Evolutionary conservation across 1,284 basidiomycete genomes (phyloP).

Genomic region (Cutaneotrichosporon daszewskae): DNA sequence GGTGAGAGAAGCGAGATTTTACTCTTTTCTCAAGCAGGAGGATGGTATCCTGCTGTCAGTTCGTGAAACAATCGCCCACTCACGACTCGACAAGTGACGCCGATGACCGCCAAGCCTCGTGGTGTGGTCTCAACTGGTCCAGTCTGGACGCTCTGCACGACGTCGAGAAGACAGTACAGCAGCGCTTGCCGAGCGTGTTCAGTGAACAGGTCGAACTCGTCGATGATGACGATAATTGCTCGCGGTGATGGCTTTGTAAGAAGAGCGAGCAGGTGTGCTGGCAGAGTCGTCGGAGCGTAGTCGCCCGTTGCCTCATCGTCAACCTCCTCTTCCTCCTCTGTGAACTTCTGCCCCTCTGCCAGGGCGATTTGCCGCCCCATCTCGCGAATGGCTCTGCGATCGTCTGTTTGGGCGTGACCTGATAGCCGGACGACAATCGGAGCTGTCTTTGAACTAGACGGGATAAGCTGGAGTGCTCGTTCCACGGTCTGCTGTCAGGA

Average conservation of each 20-base stretch:
- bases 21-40: slow-evolving; percentile 87
- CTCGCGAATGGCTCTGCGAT: slow-evolving; percentile 84
- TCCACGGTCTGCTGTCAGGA: slow-evolving; percentile 30
- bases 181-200: slow-evolving; percentile 79
- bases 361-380: slow-evolving; percentile 67
- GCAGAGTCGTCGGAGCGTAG: slow-evolving; percentile 52
- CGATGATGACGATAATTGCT: slow-evolving; percentile 74
- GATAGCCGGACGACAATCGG: slow-evolving; percentile 74
- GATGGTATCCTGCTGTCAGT: no score
- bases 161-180: slow-evolving; percentile 70
- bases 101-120: slow-evolving; percentile 70
- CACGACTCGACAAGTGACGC: slow-evolving; percentile 71
- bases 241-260: slow-evolving; percentile 72
- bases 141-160: slow-evolving; percentile 51
- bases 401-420: slow-evolving; percentile 77
- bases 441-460: slow-evolving; percentile 39
- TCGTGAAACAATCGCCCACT: no score
- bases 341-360: slow-evolving; percentile 44
- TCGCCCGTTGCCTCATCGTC: slow-evolving; percentile 39
- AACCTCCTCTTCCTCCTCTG: slow-evolving; percentile 43
- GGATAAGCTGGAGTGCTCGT: slow-evolving; percentile 33
- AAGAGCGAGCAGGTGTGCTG: slow-evolving; percentile 71
- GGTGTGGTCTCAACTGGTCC: slow-evolving; percentile 40
- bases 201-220: slow-evolving; percentile 86
- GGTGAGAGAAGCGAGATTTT: slow-evolving; percentile 88